Evolutionary conservation across 225 moss, liverwort and hornwort genomes (phyloP).

Genomic region (Thuidium tamariscinum): DNA sequence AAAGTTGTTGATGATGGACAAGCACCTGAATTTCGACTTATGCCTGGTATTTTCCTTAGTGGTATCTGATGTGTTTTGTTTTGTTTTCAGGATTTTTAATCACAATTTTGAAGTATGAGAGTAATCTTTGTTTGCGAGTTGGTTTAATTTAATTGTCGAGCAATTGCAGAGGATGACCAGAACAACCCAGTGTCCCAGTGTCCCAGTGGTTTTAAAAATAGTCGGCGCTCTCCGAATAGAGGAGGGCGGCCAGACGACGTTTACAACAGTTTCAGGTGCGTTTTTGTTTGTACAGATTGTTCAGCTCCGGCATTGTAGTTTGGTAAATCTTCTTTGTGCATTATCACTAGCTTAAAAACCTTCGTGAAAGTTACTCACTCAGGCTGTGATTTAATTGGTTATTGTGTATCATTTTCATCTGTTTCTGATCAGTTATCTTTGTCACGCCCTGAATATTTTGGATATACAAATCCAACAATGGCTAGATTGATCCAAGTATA

Average conservation of each 20-base stretch:
- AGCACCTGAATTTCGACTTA: constrained; percentile 86
- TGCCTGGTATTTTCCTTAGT: constrained; percentile 50
- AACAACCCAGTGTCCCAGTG: constrained; percentile 82
- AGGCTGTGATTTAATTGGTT: not conserved
- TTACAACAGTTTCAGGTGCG: constrained; percentile 85
- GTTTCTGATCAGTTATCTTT: not conserved
- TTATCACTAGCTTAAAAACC: not conserved
- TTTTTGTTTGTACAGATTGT: not conserved
- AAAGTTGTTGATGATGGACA: constrained; percentile 91
- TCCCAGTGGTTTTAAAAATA: constrained; percentile 84
- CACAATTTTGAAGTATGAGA: not conserved
- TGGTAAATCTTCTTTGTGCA: not conserved
- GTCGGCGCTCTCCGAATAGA: constrained; percentile 91
- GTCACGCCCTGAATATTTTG: constrained; percentile 87
- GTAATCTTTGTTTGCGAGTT: not conserved
- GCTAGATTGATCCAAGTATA: constrained; percentile 87
- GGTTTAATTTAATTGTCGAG: not conserved
- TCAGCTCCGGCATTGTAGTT: not conserved
- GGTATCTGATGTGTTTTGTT: not conserved
- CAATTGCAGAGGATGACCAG: constrained; percentile 78
- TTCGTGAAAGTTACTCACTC: not conserved
- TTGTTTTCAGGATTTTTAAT: not conserved
- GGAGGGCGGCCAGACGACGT: constrained; percentile 92
- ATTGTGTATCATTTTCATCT: not conserved
- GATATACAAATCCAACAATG: constrained; percentile 88